Percentiles rank a stretch among this genome's conserved stretches.
Evolutionary conservation across 2,329 filamentous ascomycete species (phyloP).

Genomic region (Fusarium avenaceum): DNA sequence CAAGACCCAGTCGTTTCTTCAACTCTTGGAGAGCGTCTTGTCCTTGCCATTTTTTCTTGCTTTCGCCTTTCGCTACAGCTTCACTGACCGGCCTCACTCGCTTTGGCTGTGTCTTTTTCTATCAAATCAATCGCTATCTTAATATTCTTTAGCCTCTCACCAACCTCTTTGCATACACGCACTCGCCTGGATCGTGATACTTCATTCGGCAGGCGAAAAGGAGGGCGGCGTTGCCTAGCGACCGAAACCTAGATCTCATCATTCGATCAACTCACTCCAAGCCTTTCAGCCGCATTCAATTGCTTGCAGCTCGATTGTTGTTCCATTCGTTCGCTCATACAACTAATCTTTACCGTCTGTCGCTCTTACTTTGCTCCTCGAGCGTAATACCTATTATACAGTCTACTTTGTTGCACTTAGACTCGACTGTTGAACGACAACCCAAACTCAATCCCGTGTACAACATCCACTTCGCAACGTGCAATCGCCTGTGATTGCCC

Average conservation of each 20-base stretch:
- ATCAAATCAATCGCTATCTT: conserved; percentile 53
- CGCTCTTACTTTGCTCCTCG: conserved; percentile 21
- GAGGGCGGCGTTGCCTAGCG: conserved; percentile 51
- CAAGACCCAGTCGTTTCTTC: conserved; percentile 48
- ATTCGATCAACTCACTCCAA: conserved; percentile 32
- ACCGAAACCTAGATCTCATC: conserved; percentile 43
- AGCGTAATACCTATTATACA: conserved; percentile 12
- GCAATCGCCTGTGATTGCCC: conserved; percentile 56
- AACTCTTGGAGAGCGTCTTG: conserved; percentile 43
- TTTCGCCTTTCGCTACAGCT: conserved; percentile 37
- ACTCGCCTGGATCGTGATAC: conserved; percentile 37
- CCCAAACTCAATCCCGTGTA: conserved; percentile 17
- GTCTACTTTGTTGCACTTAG: conserved; percentile 22
- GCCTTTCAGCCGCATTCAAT: conserved; percentile 33
- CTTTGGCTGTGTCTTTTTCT: conserved; percentile 63
- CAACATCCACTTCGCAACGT: conserved; percentile 38
- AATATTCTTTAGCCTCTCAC: conserved; percentile 34
- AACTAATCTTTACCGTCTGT: conserved; percentile 30
- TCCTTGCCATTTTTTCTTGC: conserved; percentile 34
- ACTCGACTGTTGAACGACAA: conserved; percentile 25
- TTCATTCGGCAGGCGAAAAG: conserved; percentile 43
- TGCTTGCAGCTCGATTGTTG: conserved; percentile 16
- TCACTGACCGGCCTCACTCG: conserved; percentile 67
- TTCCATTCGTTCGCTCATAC: conserved; percentile 37
- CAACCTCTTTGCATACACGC: conserved; percentile 30